These are phyloP conservation scores for Vigna trinervia DNA, from an alignment of 306 rosid genomes.

Conservation along the genomic window DNA sequence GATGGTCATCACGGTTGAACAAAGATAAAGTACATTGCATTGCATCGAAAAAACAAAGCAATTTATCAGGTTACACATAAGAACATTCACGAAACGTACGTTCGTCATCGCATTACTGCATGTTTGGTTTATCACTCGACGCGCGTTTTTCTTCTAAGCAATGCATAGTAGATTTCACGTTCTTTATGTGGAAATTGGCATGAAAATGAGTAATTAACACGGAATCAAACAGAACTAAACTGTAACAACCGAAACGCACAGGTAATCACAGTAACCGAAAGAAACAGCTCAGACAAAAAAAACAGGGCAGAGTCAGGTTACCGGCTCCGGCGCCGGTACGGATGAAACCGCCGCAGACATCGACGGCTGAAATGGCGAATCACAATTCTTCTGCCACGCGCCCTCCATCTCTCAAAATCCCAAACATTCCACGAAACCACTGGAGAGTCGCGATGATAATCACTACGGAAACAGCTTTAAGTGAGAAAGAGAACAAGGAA, in stretches of 20 bases:
- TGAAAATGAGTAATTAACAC: not conserved
- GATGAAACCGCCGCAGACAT: constrained; percentile 23
- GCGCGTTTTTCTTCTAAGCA: not conserved
- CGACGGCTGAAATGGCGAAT: constrained; percentile 39
- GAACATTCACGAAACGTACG: not conserved
- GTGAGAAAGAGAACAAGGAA: not conserved
- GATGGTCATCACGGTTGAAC: not conserved
- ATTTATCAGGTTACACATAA: not conserved
- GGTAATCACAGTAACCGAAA: not conserved
- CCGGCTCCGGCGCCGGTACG: constrained; percentile 32
- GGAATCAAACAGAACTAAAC: not conserved
- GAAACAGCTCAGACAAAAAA: not conserved
- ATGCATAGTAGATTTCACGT: not conserved
- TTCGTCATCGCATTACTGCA: not conserved
- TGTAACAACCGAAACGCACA: not conserved
- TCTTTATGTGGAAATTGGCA: too few species aligned
- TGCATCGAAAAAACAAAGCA: constrained; percentile 4
- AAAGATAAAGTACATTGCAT: constrained; percentile 1
- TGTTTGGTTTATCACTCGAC: not conserved
- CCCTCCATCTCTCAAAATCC: constrained; percentile 22
- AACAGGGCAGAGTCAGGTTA: constrained; percentile 13
- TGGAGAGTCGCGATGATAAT: not conserved
- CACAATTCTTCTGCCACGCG: constrained; percentile 40
- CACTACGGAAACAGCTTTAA: not conserved
- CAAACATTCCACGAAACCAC: constrained; percentile 15